A percentile compares a stretch with the other conserved stretches of the same genome.
Evolutionary conservation across 768 basidiomycete genomes (phyloP).

Genomic region (Inosperma sp.): DNA sequence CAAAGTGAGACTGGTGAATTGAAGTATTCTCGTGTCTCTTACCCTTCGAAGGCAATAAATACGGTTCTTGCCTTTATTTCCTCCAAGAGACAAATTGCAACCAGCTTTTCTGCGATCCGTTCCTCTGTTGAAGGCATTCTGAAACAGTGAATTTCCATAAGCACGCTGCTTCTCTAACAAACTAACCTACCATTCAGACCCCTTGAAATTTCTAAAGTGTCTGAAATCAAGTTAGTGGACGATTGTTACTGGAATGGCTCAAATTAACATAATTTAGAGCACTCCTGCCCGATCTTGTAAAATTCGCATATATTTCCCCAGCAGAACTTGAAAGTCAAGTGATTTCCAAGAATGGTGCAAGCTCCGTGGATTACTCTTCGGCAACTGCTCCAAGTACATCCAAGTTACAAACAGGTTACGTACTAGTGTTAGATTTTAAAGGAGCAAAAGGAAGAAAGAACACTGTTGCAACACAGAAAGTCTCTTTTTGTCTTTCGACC

Average conservation of each 20-base stretch:
- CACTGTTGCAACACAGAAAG: constrained; percentile 27
- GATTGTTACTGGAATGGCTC: not conserved
- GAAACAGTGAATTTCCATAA: constrained; percentile 50
- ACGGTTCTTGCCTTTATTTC: constrained; percentile 87
- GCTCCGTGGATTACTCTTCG: constrained; percentile 31
- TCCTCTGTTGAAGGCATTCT: constrained; percentile 77
- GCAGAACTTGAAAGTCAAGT: constrained; percentile 54
- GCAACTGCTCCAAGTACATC: constrained; percentile 36
- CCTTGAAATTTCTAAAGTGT: constrained; percentile 69
- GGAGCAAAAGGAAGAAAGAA: constrained; percentile 33
- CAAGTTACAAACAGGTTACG: constrained; percentile 28
- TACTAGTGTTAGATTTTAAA: constrained; percentile 44
- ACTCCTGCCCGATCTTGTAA: constrained; percentile 75
- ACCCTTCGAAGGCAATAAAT: constrained; percentile 67
- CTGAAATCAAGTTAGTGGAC: constrained; percentile 72
- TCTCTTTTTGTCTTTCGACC: not conserved
- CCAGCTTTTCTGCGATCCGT: constrained; percentile 70
- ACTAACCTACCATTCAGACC: constrained; percentile 45
- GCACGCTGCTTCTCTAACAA: not conserved
- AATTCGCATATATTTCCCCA: constrained; percentile 74
- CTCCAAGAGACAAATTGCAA: constrained; percentile 72
- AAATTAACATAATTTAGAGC: constrained; percentile 41
- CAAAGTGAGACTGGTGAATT: constrained; percentile 13
- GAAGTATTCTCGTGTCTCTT: not conserved
- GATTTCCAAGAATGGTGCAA: constrained; percentile 10